Conservation (phyloP, 2,329 filamentous ascomycete genomes). For the Fusarium fracticaudum region DNA sequence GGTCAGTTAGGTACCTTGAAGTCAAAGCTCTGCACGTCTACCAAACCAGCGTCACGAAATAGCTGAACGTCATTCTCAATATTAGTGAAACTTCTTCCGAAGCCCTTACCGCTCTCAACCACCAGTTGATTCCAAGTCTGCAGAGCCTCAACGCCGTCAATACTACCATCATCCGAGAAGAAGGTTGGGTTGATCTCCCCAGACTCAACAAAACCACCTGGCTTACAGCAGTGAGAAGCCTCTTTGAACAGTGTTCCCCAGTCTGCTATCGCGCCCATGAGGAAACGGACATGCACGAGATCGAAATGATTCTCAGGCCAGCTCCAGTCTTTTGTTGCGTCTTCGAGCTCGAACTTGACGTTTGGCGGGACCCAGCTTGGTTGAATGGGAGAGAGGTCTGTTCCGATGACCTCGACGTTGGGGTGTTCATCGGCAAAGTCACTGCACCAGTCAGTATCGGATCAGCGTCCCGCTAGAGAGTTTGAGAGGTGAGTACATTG, state of each 20-base stretch:
- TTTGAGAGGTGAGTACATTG: not conserved
- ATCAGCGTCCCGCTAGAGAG: rapidly evolving
- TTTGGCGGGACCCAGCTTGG: not conserved
- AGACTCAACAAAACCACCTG: not conserved
- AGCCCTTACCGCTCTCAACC: not conserved
- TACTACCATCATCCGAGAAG: not conserved
- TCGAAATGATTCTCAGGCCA: not conserved
- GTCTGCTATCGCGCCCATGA: not conserved
- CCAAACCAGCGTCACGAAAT: not conserved
- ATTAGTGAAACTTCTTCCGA: not conserved
- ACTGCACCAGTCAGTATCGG: not conserved
- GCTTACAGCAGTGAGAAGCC: not conserved
- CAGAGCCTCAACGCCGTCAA: not conserved
- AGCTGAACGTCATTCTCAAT: not conserved
- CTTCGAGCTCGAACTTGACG: not conserved
- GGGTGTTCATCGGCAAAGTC: not conserved
- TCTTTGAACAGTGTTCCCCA: not conserved
- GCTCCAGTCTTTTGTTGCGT: not conserved
- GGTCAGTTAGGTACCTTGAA: not conserved
- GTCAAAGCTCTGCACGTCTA: not conserved
- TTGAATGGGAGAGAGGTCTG: not conserved
- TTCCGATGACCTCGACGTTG: not conserved
- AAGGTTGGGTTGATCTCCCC: not conserved
- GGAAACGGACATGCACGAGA: not conserved
- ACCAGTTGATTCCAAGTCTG: not conserved